Percentiles rank a stretch among this genome's conserved stretches.
Conservation (phyloP, 306 rosid genomes). For the Quercus engelmannii region DNA sequence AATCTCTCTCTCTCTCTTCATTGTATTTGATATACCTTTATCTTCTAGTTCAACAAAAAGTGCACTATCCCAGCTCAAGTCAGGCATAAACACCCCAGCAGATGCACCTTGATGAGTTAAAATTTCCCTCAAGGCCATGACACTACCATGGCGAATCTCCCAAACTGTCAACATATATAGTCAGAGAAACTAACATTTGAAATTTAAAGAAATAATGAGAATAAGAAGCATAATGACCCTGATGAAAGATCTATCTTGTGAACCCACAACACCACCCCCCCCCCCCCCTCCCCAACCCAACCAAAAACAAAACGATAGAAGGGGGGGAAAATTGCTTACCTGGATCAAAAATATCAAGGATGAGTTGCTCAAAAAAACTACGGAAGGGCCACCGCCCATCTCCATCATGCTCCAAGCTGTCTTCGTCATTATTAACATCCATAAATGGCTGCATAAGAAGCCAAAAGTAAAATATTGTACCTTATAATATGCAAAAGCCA, state of each 20-base stretch:
- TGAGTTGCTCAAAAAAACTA: constrained; percentile 79
- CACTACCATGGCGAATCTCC: constrained; percentile 97
- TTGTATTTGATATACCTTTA: constrained; percentile 33
- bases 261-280: background rate
- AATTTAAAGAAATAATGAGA: background rate
- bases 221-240: background rate
- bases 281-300: too few species aligned
- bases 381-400: constrained; percentile 91
- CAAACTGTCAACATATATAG: constrained; percentile 53
- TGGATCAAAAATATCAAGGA: constrained; percentile 92
- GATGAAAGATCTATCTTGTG: background rate
- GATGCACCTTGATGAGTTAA: constrained; percentile 93
- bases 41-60: constrained; percentile 51
- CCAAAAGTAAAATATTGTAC: constrained; percentile 21
- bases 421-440: constrained; percentile 59
- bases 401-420: constrained; percentile 61
- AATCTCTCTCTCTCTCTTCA: constrained; percentile 75
- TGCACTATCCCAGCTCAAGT: constrained; percentile 39
- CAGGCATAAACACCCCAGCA: constrained; percentile 69
- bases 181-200: constrained; percentile 17
- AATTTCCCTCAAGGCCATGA: constrained; percentile 96
- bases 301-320: background rate
- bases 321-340: constrained; percentile 41
- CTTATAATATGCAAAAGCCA: background rate
- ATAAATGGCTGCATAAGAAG: constrained; percentile 36